Conservation (phyloP, 2,329 filamentous ascomycete species). For the Gremmenia infestans region DNA sequence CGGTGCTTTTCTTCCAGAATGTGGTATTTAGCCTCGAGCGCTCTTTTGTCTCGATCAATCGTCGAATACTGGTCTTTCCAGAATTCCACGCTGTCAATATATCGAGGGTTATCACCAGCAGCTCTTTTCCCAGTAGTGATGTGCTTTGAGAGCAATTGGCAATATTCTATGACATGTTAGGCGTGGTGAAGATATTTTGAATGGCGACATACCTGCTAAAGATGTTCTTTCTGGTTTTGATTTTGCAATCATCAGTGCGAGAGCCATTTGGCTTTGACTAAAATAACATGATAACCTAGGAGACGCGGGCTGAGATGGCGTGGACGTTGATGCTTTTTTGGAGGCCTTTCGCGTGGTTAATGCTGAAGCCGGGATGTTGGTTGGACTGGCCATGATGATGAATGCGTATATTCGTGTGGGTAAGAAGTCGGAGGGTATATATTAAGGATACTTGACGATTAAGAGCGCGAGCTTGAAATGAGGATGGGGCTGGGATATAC, state of each 20-base stretch:
- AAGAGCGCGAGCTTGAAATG: no score
- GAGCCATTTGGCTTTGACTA: constrained; percentile 20
- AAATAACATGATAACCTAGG: constrained; percentile 11
- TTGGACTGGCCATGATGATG: no score
- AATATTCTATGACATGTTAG: constrained; percentile 22
- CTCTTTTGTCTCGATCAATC: constrained; percentile 19
- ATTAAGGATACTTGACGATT: no score
- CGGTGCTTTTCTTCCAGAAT: constrained; percentile 14
- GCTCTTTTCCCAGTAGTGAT: constrained; percentile 9
- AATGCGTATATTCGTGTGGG: no score
- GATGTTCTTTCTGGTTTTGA: constrained; percentile 17
- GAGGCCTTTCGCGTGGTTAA: not conserved
- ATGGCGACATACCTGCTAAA: constrained; percentile 15
- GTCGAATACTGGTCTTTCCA: constrained; percentile 26
- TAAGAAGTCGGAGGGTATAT: no score
- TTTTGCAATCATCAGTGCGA: constrained; percentile 24
- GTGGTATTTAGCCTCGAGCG: constrained; percentile 20
- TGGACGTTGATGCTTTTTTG: not conserved
- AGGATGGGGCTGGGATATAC: no score
- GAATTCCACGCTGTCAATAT: constrained; percentile 25
- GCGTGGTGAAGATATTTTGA: not conserved
- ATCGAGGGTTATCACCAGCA: constrained; percentile 11
- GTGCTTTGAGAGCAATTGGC: constrained; percentile 17
- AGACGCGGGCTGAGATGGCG: not conserved
- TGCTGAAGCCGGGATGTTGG: not conserved